These are phyloP conservation scores for Samsoniella hepiali DNA, from an alignment of 2,329 filamentous ascomycete genomes.

Conservation along the genomic window DNA sequence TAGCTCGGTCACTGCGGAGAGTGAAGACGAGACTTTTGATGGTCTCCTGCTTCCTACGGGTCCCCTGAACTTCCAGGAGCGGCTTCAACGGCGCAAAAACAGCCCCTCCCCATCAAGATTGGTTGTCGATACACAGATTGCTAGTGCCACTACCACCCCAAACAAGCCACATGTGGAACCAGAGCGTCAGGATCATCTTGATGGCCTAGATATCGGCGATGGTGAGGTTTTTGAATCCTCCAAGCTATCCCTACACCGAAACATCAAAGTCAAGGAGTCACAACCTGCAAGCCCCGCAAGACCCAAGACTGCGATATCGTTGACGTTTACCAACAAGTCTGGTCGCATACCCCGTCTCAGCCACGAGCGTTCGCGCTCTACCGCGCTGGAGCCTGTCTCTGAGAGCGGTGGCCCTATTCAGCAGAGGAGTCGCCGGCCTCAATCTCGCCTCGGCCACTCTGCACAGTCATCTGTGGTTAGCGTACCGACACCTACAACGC, in stretches of 20 bases:
- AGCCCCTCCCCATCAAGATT: conserved; percentile 54
- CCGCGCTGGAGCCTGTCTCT: conserved; percentile 83
- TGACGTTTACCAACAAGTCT: conserved; percentile 88
- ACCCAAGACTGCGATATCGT: conserved; percentile 71
- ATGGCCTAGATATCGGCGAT: conserved; percentile 81
- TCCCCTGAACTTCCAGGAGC: conserved; percentile 76
- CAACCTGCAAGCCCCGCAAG: conserved; percentile 67
- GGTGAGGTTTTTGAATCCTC: conserved; percentile 76
- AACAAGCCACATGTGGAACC: conserved; percentile 37
- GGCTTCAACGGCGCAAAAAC: conserved; percentile 68
- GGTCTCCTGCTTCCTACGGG: conserved; percentile 83
- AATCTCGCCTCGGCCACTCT: conserved; percentile 66
- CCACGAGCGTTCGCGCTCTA: conserved; percentile 67
- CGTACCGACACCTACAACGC: conserved; percentile 58
- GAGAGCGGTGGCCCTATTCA: conserved; percentile 76
- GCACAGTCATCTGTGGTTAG: conserved; percentile 66
- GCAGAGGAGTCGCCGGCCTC: conserved; percentile 57
- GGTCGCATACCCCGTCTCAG: conserved; percentile 73
- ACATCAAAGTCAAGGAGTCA: conserved; percentile 79
- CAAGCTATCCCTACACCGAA: conserved; percentile 83
- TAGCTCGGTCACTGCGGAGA: conserved; percentile 87
- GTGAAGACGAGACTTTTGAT: conserved; percentile 87
- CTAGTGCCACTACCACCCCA: conserved; percentile 21
- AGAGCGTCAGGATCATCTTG: conserved; percentile 74
- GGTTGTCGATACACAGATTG: conserved; percentile 34